Base-by-base conservation (phyloP, 805 yeast species). In the Metschnikowia rubicola region DNA sequence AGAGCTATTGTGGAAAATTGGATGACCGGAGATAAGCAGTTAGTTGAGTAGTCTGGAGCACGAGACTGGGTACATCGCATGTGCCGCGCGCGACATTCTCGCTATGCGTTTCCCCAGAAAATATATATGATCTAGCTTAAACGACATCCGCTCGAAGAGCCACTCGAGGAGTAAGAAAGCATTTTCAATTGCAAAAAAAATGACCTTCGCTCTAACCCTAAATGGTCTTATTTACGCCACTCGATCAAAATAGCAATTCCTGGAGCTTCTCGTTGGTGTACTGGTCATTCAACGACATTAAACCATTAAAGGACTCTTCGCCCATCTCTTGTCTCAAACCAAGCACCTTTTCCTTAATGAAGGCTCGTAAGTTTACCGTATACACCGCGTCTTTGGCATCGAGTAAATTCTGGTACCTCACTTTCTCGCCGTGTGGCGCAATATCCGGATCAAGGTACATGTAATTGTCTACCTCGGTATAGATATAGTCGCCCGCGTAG, bases 291-390 rank as follows among this genome's bases (percentile, higher is more conserved):
- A 71, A 60, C 9, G 66, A 43, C 46, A 74, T 54, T 41, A 77
- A 51, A 15, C 61, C 60, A 8, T 61, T 61, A 56, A 73, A 77
- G 11, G 68, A 70, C 8, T 45, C 49, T 1, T 44, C 59, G 2
- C 56, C 52, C n/a, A 71, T 49, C 4, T 53, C 50, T 8, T 50
- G 46, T 42, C 65, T 61, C 38, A 75, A 47, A 12, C 47, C 55
- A 10, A 52, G 46, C 33, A 76, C 53, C 30, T 58, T 57, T 12
- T 55, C 57, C 40, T 63, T 63, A 32, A 85, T 62, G 51, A 65
- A 76, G 6, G 62, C 65, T 46, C 73, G 77, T 46, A 84, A 59
- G 39, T 77, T 73, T 8, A 81, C 73, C 13, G 67, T 73, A 51
- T 61, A 63, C 8, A 71, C 69, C 1, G 72, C 70, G 47, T 72